Percentiles rank a stretch among this genome's conserved stretches.
Conservation (phyloP, 768 basidiomycete genomes). For the Rhodocollybia butyracea region DNA sequence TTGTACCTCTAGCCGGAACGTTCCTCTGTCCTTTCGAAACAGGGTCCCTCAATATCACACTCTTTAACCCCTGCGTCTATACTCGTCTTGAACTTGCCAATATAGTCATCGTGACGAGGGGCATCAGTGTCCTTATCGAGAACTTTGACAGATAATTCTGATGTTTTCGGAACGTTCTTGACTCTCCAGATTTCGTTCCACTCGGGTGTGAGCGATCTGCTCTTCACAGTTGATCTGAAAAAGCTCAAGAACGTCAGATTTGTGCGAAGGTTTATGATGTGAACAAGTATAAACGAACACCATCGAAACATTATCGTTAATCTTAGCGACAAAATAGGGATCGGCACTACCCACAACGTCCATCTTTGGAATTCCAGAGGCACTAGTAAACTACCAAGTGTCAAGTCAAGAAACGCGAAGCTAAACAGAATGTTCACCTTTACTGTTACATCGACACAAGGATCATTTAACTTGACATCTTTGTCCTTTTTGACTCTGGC, state of each 20-base stretch:
- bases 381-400: conserved; percentile 59
- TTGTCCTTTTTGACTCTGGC: conserved; percentile 29
- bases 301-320: conserved; percentile 62
- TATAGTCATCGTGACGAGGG: conserved; percentile 55
- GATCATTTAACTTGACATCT: conserved; percentile 32
- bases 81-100: conserved; percentile 59
- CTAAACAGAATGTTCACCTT: conserved; percentile 33
- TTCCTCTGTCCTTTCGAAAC: conserved; percentile 48
- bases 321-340: conserved; percentile 68
- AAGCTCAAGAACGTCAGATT: neutral
- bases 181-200: conserved; percentile 78
- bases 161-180: conserved; percentile 68
- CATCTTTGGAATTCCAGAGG: conserved; percentile 65
- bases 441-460: conserved; percentile 57
- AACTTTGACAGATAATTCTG: conserved; percentile 57
- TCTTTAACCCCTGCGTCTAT: conserved; percentile 61
- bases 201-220: conserved; percentile 54
- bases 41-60: conserved; percentile 55
- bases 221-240: conserved; percentile 61
- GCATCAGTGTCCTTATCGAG: conserved; percentile 64
- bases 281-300: conserved; percentile 44
- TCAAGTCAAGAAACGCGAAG: neutral
- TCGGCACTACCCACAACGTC: conserved; percentile 63
- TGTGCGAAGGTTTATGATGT: neutral
- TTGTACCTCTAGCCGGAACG: conserved; percentile 66